These are phyloP conservation scores for Tricholoma matsutake DNA, from an alignment of 768 basidiomycete genomes.

Conservation along the genomic window DNA sequence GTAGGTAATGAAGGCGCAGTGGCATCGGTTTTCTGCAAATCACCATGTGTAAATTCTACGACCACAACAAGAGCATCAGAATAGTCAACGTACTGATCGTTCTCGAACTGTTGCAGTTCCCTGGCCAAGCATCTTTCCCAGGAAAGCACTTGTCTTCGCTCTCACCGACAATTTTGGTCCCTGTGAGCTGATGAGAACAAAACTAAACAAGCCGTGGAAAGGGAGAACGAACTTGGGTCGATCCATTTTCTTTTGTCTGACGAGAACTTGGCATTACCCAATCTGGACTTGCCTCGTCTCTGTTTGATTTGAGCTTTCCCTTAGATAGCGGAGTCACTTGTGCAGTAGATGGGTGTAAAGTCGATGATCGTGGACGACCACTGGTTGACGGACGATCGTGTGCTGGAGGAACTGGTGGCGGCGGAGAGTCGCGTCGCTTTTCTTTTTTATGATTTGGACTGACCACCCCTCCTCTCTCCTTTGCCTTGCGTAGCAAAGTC, in stretches of 20 bases:
- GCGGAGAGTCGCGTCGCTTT: slow-evolving; percentile 31
- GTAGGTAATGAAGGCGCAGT: slow-evolving; percentile 32
- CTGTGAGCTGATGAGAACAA: slow-evolving; percentile 26
- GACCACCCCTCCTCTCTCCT: slow-evolving; percentile 55
- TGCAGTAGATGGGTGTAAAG: slow-evolving; percentile 25
- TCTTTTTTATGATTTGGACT: slow-evolving; percentile 30
- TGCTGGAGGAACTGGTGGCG: slow-evolving; percentile 43
- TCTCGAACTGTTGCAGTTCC: slow-evolving; percentile 51
- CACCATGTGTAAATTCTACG: slow-evolving; percentile 14
- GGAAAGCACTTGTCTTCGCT: slow-evolving; percentile 76
- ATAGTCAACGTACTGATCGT: slow-evolving; percentile 51
- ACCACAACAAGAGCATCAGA: slow-evolving; percentile 12
- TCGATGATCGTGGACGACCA: slow-evolving; percentile 42
- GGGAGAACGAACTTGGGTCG: slow-evolving; percentile 44
- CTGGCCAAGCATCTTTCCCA: slow-evolving; percentile 77
- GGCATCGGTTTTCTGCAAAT: slow-evolving; percentile 53
- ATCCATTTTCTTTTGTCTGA: slow-evolving; percentile 40
- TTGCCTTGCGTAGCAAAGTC: slow-evolving; percentile 81
- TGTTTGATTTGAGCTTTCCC: slow-evolving; percentile 27
- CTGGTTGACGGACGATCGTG: slow-evolving; percentile 26
- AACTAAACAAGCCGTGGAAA: neutral
- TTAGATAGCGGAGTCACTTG: slow-evolving; percentile 33
- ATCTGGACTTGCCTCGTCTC: slow-evolving; percentile 30
- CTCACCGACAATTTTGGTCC: slow-evolving; percentile 61
- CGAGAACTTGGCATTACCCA: slow-evolving; percentile 49